These are phyloP conservation scores for Ciborinia camelliae DNA, from an alignment of 2,329 filamentous ascomycete genomes.

Conservation along the genomic window DNA sequence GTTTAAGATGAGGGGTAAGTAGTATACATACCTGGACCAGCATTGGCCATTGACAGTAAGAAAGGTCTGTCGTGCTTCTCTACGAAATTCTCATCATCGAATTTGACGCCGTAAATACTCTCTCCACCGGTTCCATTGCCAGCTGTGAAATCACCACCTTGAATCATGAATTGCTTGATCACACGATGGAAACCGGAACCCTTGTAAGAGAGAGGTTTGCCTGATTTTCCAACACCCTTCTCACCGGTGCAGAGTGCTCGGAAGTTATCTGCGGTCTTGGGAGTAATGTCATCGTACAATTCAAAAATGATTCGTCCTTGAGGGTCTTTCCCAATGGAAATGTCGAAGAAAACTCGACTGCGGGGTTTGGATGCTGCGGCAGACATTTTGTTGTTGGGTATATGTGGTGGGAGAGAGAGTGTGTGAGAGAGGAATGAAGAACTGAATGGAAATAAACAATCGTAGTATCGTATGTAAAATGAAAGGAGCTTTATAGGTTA, in stretches of 20 bases:
- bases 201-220: constrained; percentile 90
- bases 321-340: constrained; percentile 70
- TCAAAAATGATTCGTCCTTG: constrained; percentile 83
- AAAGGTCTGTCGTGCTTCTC: constrained; percentile 91
- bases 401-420: background rate
- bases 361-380: constrained; percentile 37
- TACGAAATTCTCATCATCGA: constrained; percentile 93
- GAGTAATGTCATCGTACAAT: constrained; percentile 73
- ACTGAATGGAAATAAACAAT: background rate
- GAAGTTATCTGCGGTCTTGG: constrained; percentile 97
- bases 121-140: constrained; percentile 95
- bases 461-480: background rate
- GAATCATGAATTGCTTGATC: constrained; percentile 98
- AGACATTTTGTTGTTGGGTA: constrained; percentile 39
- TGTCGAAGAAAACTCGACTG: constrained; percentile 88
- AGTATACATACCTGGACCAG: constrained; percentile 70
- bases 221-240: constrained; percentile 77
- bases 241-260: constrained; percentile 91
- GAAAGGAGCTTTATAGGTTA: background rate
- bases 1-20: background rate
- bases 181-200: constrained; percentile 90
- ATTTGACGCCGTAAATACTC: constrained; percentile 96
- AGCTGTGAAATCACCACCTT: constrained; percentile 94
- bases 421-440: background rate
- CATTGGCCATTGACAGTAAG: constrained; percentile 96